These are phyloP conservation scores for Ascochyta koolunga DNA, from an alignment of 2,329 filamentous ascomycete species.

Conservation along the genomic window DNA sequence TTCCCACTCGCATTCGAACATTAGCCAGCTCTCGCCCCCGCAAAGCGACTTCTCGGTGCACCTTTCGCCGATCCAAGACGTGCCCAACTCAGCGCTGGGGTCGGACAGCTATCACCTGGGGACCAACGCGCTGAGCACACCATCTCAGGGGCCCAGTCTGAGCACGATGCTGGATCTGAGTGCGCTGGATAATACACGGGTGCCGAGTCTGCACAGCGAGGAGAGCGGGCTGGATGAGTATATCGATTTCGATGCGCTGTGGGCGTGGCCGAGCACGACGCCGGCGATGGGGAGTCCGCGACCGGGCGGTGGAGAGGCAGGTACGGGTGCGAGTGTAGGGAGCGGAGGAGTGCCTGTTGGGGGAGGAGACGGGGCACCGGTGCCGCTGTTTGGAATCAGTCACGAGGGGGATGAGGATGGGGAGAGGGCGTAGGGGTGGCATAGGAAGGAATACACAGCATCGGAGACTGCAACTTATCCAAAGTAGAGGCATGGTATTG, in stretches of 20 bases:
- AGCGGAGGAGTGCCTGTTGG: constrained; percentile 29
- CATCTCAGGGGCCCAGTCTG: constrained; percentile 34
- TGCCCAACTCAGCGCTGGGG: constrained; percentile 15
- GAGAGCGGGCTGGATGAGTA: constrained; percentile 47
- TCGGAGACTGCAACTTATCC: neutral
- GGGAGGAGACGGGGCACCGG: constrained; percentile 18
- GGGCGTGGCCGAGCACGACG: constrained; percentile 49
- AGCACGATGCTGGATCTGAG: constrained; percentile 48
- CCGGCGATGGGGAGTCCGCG: constrained; percentile 40
- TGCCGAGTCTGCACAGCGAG: constrained; percentile 42
- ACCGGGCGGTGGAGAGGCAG: constrained; percentile 15
- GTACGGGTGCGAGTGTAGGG: constrained; percentile 23
- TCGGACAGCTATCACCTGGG: constrained; percentile 8
- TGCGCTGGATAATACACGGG: constrained; percentile 40
- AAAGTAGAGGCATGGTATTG: neutral
- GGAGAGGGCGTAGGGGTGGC: neutral
- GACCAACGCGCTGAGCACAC: constrained; percentile 5
- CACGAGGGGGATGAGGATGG: constrained; percentile 11
- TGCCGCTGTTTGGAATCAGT: constrained; percentile 45
- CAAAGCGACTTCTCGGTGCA: constrained; percentile 36
- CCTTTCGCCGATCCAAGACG: constrained; percentile 39
- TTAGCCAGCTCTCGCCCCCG: constrained; percentile 13
- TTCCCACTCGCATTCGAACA: neutral
- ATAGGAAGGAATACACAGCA: neutral
- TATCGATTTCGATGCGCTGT: constrained; percentile 51